Percentiles rank a stretch among this genome's conserved stretches.
phyloP scores from a whole-genome alignment of 345 rosid genomes.

The Gossypium anomalum region DNA sequence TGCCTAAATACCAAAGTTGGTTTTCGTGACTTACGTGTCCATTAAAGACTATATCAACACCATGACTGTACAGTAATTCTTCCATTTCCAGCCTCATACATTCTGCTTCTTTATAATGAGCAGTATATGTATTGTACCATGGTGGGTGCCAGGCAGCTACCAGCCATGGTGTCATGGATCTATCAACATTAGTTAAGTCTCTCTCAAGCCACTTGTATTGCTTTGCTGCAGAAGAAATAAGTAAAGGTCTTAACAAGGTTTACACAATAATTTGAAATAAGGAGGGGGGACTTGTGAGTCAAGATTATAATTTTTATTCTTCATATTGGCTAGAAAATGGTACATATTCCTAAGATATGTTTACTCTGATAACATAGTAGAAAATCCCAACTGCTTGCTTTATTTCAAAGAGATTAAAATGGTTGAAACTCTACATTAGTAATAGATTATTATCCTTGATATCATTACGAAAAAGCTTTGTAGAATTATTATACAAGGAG shows the following conservation, averaged over 20 bases:
- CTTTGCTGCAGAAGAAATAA: constrained; percentile 42
- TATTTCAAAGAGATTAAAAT: background rate
- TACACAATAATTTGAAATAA: background rate
- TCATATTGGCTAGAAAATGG: background rate
- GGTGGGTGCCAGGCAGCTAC: constrained; percentile 86
- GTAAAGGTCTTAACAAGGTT: background rate
- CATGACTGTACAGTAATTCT: constrained; percentile 52
- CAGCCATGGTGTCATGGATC: constrained; percentile 80
- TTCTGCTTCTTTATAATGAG: constrained; percentile 85
- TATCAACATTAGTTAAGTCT: constrained; percentile 52
- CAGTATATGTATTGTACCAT: constrained; percentile 75
- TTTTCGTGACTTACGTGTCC: constrained; percentile 54
- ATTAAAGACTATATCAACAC: constrained; percentile 77
- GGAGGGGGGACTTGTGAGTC: background rate
- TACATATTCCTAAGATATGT: background rate
- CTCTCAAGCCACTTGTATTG: constrained; percentile 79
- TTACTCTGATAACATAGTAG: background rate
- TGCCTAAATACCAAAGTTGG: background rate
- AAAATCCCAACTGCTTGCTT: background rate
- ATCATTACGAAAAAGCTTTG: background rate
- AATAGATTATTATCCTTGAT: background rate
- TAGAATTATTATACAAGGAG: background rate
- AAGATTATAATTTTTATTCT: background rate
- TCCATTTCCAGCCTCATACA: constrained; percentile 83
- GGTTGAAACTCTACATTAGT: background rate